phyloP scores from a whole-genome alignment of 352 stramenopile genomes.

The Pythium monospermum region DNA sequence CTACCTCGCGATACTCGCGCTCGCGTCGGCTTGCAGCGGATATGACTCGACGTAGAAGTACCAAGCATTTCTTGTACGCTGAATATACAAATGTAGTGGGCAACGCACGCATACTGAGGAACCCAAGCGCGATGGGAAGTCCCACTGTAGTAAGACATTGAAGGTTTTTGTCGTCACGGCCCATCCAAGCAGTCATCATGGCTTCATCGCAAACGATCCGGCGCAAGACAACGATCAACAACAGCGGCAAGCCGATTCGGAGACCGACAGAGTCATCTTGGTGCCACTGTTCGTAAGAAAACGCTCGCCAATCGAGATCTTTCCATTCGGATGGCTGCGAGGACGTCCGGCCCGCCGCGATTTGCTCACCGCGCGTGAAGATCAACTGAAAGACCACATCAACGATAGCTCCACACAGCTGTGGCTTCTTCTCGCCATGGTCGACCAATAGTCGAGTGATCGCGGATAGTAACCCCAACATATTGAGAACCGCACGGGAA shows the following conservation, averaged over 20 bases:
- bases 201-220: neutral
- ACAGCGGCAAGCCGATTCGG: neutral
- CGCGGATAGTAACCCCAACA: neutral
- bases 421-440: neutral
- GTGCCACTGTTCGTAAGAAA: neutral
- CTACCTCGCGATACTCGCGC: neutral
- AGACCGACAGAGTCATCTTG: neutral
- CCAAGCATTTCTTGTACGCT: slow-evolving; percentile 1
- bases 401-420: neutral
- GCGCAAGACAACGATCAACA: slow-evolving; percentile 1
- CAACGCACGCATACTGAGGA: neutral
- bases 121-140: neutral
- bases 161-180: neutral
- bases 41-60: neutral
- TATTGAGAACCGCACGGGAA: neutral
- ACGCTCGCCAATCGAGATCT: neutral
- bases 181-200: slow-evolving; percentile 1
- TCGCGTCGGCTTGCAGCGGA: neutral
- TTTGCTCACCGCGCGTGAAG: neutral
- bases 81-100: neutral
- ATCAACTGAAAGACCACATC: neutral
- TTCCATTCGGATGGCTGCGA: no score
- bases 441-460: neutral
- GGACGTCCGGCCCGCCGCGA: no score
- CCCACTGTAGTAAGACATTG: neutral